Percentiles rank a stretch among this genome's conserved stretches.
Evolutionary conservation across 768 basidiomycete genomes (phyloP).

Genomic region (Pleurotus tuber-regium): DNA sequence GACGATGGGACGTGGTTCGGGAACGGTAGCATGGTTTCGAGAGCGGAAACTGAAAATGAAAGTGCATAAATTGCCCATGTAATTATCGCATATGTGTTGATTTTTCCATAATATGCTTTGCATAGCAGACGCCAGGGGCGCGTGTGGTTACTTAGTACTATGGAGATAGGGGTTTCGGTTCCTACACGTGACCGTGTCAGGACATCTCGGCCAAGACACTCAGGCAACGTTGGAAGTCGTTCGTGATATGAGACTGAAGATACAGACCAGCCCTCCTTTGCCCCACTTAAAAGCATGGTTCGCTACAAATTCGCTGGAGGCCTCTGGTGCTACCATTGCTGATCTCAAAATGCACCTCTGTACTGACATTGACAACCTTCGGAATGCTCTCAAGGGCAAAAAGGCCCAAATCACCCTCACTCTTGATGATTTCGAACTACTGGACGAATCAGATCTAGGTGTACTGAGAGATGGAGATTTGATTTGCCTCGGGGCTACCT

Average conservation of each 20-base stretch:
- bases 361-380: slow-evolving; percentile 29
- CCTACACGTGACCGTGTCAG: too few species aligned
- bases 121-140: too few species aligned
- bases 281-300: slow-evolving; percentile 55
- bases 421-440: slow-evolving; percentile 48
- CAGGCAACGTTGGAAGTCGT: too few species aligned
- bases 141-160: too few species aligned
- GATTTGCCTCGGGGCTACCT: slow-evolving; percentile 28
- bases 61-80: too few species aligned
- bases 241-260: slow-evolving; percentile 45
- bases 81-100: too few species aligned
- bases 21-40: too few species aligned
- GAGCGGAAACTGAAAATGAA: too few species aligned
- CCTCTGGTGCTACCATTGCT: slow-evolving; percentile 29
- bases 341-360: slow-evolving; percentile 40
- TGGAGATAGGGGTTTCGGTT: too few species aligned
- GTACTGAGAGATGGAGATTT: slow-evolving; percentile 52
- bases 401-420: slow-evolving; percentile 26
- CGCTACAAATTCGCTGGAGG: slow-evolving; percentile 15
- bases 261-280: slow-evolving; percentile 46
- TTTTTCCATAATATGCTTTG: too few species aligned
- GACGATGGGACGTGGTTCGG: slow-evolving; percentile 9
- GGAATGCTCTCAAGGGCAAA: slow-evolving; percentile 17
- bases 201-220: too few species aligned
- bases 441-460: slow-evolving; percentile 34